Conservation (phyloP, 352 stramenopile genomes). For the Phytophthora vignae region DNA sequence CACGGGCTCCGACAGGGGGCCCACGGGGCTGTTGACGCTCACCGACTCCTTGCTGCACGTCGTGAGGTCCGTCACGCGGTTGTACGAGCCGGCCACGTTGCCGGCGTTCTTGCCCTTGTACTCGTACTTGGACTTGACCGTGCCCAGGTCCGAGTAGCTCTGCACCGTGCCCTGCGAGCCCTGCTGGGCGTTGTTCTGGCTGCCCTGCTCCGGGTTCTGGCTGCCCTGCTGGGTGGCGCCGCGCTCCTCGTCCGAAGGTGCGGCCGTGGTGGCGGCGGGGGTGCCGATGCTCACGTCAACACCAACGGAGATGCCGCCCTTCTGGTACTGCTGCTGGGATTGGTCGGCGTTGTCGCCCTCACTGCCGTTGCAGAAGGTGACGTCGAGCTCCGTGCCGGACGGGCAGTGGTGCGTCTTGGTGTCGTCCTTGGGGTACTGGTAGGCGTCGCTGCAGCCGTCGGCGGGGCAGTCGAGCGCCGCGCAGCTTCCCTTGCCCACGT, state of each 20-base stretch:
- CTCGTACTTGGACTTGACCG: conserved; percentile 53
- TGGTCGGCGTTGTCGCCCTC: conserved; percentile 9
- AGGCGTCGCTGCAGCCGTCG: conserved; percentile 60
- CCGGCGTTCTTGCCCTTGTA: conserved; percentile 65
- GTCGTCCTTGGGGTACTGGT: conserved; percentile 69
- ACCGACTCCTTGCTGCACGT: conserved; percentile 52
- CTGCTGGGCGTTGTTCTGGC: conserved; percentile 1
- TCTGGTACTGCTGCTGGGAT: conserved; percentile 24
- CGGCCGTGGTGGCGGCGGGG: conserved; percentile 2
- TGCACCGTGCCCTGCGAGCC: conserved; percentile 22
- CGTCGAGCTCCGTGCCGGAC: conserved; percentile 41
- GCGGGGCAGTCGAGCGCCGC: conserved; percentile 37
- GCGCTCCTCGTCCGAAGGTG: conserved; percentile 27
- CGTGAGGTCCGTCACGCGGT: conserved; percentile 52
- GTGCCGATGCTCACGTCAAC: not conserved
- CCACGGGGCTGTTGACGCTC: conserved; percentile 54
- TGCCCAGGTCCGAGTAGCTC: conserved; percentile 38
- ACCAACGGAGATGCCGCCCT: not conserved
- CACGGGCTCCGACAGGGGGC: conserved; percentile 67
- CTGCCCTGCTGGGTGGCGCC: conserved; percentile 17
- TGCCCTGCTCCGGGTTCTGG: conserved; percentile 9
- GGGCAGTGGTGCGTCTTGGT: conserved; percentile 75
- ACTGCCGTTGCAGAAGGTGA: conserved; percentile 63
- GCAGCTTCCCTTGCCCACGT: conserved; percentile 43
- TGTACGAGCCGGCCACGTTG: conserved; percentile 58